Percentiles rank a stretch among this genome's conserved stretches.
Evolutionary conservation across 441 rosid species (phyloP).

Genomic region (Pelargonium myrrhifolium): DNA sequence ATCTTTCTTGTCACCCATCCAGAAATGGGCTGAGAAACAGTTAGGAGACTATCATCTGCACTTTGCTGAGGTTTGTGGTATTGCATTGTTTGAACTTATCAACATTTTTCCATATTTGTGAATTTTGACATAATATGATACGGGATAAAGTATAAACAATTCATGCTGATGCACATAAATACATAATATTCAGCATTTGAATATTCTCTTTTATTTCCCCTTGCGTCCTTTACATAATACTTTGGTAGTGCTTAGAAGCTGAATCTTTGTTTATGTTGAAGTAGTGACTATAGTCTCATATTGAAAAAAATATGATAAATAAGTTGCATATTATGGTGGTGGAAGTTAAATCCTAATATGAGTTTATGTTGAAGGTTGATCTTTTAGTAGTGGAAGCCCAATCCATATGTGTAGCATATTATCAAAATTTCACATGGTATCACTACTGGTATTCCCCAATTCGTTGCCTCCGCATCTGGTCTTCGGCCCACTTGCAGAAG

Average conservation of each 20-base stretch:
- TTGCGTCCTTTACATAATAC: background rate
- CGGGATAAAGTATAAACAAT: background rate
- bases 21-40: conserved; percentile 87
- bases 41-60: conserved; percentile 86
- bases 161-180: background rate
- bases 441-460: no score
- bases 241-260: conserved; percentile 3
- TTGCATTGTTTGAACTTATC: background rate
- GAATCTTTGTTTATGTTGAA: conserved; percentile 1
- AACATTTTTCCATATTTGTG: background rate
- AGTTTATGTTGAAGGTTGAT: no score
- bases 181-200: background rate
- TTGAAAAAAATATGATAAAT: no score
- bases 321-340: background rate
- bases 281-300: no score
- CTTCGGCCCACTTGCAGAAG: no score
- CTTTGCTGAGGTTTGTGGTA: conserved; percentile 68
- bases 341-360: no score
- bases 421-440: no score
- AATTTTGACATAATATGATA: background rate
- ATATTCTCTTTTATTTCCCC: background rate
- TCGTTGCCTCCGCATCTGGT: no score
- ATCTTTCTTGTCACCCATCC: conserved; percentile 81
- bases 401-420: no score
- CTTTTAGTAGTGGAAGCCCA: no score